Evolutionary conservation across 768 basidiomycete genomes (phyloP).

Genomic region (Leucocoprinus birnbaumii): DNA sequence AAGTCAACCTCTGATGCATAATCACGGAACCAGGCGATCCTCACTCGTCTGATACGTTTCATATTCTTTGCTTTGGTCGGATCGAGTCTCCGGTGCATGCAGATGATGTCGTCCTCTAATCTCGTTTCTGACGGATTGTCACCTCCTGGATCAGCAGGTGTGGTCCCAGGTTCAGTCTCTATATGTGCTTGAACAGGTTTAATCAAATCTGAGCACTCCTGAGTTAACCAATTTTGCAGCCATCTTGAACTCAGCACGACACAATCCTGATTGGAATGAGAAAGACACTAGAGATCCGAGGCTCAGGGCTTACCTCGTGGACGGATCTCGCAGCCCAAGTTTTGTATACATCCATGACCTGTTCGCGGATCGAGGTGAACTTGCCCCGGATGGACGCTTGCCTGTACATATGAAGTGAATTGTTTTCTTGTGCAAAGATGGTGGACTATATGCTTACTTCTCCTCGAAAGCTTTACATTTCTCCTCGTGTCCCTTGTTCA

Average conservation of each 20-base stretch:
- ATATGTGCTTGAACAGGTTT: not conserved
- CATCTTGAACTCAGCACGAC: constrained; percentile 59
- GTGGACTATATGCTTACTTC: constrained; percentile 33
- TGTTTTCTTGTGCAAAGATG: not conserved
- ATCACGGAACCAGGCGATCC: constrained; percentile 6
- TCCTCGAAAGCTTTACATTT: constrained; percentile 46
- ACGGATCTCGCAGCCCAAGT: constrained; percentile 53
- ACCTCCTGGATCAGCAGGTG: not conserved
- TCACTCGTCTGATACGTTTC: constrained; percentile 65
- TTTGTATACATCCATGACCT: constrained; percentile 58
- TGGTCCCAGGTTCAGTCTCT: not conserved
- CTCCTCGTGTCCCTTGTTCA: constrained; percentile 55
- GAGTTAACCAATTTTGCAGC: constrained; percentile 59
- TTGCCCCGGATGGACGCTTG: constrained; percentile 34
- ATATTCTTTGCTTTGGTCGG: constrained; percentile 57
- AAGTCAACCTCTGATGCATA: no score
- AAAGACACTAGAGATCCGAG: constrained; percentile 8
- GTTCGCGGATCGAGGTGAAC: constrained; percentile 50
- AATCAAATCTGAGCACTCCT: constrained; percentile 30
- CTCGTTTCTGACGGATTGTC: constrained; percentile 22
- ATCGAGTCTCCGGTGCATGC: constrained; percentile 60
- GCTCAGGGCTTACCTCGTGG: constrained; percentile 38
- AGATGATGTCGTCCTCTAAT: constrained; percentile 49
- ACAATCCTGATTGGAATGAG: constrained; percentile 33
- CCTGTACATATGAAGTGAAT: constrained; percentile 32